These are phyloP conservation scores for Aspergillus nomiae DNA, from an alignment of 2,329 filamentous ascomycete genomes.

Conservation along the genomic window DNA sequence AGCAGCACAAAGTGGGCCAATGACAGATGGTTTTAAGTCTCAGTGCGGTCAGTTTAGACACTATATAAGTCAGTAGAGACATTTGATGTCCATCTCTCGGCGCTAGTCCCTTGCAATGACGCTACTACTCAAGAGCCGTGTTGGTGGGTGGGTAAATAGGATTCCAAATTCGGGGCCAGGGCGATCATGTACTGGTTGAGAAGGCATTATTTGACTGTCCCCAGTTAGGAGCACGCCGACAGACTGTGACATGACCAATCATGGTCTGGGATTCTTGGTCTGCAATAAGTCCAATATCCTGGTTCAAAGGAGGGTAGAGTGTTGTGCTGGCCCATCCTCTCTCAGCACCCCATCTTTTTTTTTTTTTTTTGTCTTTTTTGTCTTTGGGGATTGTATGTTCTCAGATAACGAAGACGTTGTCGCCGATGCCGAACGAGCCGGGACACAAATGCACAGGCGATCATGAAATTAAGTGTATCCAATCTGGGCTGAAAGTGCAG, in stretches of 20 bases:
- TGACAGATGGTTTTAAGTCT: neutral
- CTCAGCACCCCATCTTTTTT: neutral
- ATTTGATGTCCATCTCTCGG: neutral
- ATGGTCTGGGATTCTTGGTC: neutral
- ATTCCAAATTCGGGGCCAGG: slow-evolving; percentile 1
- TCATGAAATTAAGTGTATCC: neutral
- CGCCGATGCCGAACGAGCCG: neutral
- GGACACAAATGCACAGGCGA: neutral
- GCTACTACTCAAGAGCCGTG: neutral
- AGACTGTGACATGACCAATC: neutral
- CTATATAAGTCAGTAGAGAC: neutral
- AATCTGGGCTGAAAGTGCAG: neutral
- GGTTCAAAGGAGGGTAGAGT: neutral
- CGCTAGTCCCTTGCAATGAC: neutral
- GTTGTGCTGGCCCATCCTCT: neutral
- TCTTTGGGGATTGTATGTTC: neutral
- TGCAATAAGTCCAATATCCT: neutral
- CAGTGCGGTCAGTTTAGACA: neutral
- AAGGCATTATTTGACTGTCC: neutral
- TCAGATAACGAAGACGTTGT: neutral
- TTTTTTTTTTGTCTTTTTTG: neutral
- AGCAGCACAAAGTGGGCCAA: neutral
- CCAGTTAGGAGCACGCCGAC: neutral
- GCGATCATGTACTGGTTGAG: neutral
- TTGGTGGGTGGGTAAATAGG: neutral